Percentiles rank a stretch among this genome's conserved stretches.
Evolutionary conservation across 345 rosid species (phyloP).

Genomic region (Citrus mangshanensis): DNA sequence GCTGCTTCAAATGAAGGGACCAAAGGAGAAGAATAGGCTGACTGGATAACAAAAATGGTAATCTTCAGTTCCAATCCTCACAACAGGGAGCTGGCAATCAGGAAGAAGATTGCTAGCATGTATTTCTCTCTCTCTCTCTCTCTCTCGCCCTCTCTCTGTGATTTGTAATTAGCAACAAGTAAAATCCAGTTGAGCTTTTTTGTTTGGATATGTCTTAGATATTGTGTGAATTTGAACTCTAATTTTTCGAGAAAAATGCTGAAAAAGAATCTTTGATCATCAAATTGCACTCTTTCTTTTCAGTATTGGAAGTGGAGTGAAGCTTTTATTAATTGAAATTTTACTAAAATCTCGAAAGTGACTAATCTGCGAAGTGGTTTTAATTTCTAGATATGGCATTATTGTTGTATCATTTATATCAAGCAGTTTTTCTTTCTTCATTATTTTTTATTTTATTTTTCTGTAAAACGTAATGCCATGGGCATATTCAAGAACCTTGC

Average conservation of each 20-base stretch:
- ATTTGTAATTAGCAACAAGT: not conserved
- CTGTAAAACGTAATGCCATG: no score
- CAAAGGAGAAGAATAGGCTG: conserved; percentile 1
- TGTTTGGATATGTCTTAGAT: not conserved
- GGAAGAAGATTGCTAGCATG: conserved; percentile 73
- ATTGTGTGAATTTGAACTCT: no score
- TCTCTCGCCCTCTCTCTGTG: not conserved
- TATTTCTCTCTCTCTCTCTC: conserved; percentile 18
- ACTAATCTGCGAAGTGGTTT: not conserved
- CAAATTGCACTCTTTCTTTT: not conserved
- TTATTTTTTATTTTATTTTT: no score
- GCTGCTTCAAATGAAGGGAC: not conserved
- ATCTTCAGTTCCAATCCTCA: conserved; percentile 48
- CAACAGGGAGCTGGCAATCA: conserved; percentile 58
- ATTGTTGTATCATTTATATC: not conserved
- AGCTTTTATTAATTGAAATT: not conserved
- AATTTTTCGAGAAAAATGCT: not conserved
- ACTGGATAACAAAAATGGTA: conserved; percentile 33
- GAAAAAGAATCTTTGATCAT: not conserved
- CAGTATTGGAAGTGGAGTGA: not conserved
- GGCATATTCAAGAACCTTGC: not conserved
- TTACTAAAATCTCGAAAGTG: not conserved
- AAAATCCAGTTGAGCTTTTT: not conserved
- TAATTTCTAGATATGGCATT: not conserved
- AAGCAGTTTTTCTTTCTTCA: not conserved